phyloP scores from a whole-genome alignment of 192 early-diverging fungal genomes.

The Podila epicladia region DNA sequence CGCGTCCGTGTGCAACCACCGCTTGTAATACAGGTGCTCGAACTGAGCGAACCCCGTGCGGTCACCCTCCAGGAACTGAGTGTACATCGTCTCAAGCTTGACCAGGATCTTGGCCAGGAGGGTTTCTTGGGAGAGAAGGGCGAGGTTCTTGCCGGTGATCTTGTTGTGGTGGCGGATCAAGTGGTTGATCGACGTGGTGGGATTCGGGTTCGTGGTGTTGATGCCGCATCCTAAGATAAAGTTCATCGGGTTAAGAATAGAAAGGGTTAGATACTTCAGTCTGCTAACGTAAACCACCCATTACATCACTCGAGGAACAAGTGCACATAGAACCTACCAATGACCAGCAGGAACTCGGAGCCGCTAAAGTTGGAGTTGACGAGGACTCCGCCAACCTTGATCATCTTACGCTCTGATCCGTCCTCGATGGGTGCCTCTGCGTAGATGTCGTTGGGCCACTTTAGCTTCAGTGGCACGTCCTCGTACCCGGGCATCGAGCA shows the following conservation, averaged over 20 bases:
- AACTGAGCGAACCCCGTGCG: conserved; percentile 76
- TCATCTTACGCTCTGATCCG: conserved; percentile 30
- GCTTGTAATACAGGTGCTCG: conserved; percentile 78
- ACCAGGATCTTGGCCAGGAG: conserved; percentile 72
- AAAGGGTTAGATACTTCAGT: neutral
- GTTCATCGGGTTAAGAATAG: conserved; percentile 11
- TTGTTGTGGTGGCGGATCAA: conserved; percentile 72
- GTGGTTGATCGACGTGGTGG: conserved; percentile 89
- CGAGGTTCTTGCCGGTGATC: conserved; percentile 53
- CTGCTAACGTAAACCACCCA: neutral
- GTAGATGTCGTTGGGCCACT: conserved; percentile 99
- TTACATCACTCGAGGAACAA: neutral
- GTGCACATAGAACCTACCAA: conserved; percentile 64
- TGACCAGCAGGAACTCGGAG: conserved; percentile 80
- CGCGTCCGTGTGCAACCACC: conserved; percentile 86
- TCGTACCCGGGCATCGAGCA: conserved; percentile 76
- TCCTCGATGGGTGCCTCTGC: conserved; percentile 58
- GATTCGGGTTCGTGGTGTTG: conserved; percentile 85
- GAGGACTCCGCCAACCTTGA: conserved; percentile 92
- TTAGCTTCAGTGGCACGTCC: conserved; percentile 83
- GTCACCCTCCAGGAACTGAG: conserved; percentile 67
- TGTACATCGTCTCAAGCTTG: conserved; percentile 82
- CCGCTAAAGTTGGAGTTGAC: conserved; percentile 82
- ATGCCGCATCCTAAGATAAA: conserved; percentile 75
- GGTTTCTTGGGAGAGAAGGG: conserved; percentile 73